phyloP scores from a whole-genome alignment of 768 basidiomycete species.

The Neoboletus magnificus region DNA sequence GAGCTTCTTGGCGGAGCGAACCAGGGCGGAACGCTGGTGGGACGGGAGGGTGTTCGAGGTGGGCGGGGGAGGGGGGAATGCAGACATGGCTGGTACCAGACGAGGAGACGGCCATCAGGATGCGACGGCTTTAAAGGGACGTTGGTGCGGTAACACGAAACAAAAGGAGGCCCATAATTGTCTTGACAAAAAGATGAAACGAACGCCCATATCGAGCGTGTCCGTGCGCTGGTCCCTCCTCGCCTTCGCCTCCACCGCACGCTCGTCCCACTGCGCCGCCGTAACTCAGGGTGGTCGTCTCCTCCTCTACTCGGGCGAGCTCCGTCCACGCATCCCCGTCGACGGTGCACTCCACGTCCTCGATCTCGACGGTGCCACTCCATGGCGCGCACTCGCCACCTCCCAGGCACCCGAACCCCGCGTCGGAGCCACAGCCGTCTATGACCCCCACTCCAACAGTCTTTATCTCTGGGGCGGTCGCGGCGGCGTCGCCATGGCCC shows the following conservation, averaged over 20 bases:
- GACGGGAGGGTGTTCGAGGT: constrained; percentile 54
- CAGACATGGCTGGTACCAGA: constrained; percentile 26
- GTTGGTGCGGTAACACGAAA: too few species aligned
- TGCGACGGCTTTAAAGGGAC: constrained; percentile 14
- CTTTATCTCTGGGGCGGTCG: constrained; percentile 48
- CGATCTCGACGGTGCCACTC: constrained; percentile 14
- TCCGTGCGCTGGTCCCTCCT: constrained; percentile 27
- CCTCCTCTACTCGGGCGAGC: constrained; percentile 44
- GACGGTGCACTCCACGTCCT: constrained; percentile 31
- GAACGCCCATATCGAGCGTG: background rate
- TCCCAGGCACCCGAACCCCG: constrained; percentile 17
- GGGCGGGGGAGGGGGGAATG: constrained; percentile 42
- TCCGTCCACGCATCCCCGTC: constrained; percentile 40
- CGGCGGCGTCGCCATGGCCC: constrained; percentile 39
- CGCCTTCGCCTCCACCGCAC: constrained; percentile 18
- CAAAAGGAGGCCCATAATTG: constrained; percentile 15
- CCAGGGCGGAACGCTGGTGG: constrained; percentile 51
- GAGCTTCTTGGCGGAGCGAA: constrained; percentile 59
- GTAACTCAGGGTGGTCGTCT: constrained; percentile 28
- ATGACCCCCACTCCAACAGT: constrained; percentile 11
- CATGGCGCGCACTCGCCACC: constrained; percentile 20
- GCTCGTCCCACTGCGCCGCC: constrained; percentile 43
- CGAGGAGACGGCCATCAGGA: too few species aligned
- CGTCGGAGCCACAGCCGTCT: constrained; percentile 22
- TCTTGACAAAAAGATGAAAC: background rate